These are phyloP conservation scores for Fusarium paranaense DNA, from an alignment of 2,329 filamentous ascomycete genomes.

Conservation along the genomic window DNA sequence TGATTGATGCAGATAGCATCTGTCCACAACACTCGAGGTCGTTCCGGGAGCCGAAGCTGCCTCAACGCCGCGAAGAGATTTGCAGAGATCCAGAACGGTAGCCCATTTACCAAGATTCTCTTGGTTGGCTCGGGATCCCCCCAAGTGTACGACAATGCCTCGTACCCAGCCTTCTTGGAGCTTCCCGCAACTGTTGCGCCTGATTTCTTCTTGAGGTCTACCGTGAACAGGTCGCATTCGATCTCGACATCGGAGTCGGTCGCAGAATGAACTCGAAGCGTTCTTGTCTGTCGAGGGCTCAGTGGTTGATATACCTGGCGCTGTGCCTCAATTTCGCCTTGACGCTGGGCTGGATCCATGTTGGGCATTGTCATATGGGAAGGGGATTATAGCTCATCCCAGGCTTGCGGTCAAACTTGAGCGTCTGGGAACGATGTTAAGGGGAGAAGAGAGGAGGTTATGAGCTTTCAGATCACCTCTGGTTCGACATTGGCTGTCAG, in stretches of 20 bases:
- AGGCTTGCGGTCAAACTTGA: not conserved
- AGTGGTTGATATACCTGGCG: not conserved
- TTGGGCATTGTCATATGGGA: not conserved
- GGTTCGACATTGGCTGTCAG: not conserved
- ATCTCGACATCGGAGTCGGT: not conserved
- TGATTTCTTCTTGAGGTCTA: not conserved
- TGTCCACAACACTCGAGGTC: not conserved
- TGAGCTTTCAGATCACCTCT: not conserved
- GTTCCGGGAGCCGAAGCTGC: not conserved
- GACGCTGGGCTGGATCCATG: not conserved
- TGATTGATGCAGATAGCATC: not conserved
- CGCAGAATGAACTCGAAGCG: not conserved
- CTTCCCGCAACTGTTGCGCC: not conserved
- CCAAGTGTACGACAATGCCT: not conserved
- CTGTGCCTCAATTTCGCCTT: not conserved
- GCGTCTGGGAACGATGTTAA: not conserved
- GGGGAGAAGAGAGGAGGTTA: not conserved
- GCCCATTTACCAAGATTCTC: not conserved
- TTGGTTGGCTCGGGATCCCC: not conserved
- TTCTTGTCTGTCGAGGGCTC: not conserved
- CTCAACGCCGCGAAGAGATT: not conserved
- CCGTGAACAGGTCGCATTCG: not conserved
- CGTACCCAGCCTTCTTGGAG: not conserved
- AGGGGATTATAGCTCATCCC: not conserved
- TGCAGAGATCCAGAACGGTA: not conserved